Evolutionary conservation across 2,329 filamentous ascomycete genomes (phyloP), one percentile per base, ranked within the genome.

Genomic region (Sporothrix sp.): DNA sequence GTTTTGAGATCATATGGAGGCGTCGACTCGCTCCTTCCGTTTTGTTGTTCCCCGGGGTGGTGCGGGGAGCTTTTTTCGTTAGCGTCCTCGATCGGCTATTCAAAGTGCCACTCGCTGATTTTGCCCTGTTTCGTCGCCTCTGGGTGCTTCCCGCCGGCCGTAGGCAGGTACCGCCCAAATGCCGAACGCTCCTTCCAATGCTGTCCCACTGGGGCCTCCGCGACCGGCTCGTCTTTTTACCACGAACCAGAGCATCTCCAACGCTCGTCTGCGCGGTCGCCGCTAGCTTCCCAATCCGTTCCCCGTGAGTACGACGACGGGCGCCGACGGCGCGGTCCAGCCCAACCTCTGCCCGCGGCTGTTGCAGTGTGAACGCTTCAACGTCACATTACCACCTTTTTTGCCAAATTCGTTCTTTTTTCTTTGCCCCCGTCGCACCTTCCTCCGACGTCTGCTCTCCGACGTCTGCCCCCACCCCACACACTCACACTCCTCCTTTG

Each of bases 221-320:
- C 21, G 16, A 51, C 42, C 50, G 50, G 50, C 37, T 44, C 44
- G 37, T 48, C 44, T 43, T 52, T 48, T 48, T 48, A 38, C 50
- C 49, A 51, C 49, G 49, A 47, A 51, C 49, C 49, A 51, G n/a
- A 28, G n/a, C n/a, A n/a, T n/a, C n/a, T n/a, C n/a, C n/a, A n/a
- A 28, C 11, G 23, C 33, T 30, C 43, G 18, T 4, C 3, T 10
- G 14, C 7, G 8, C 6, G n/a, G n/a, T 32, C 7, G 28, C 28
- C 42, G 28, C 33, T 44, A 23, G 42, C 42, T n/a, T n/a, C n/a
- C n/a, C n/a, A n/a, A n/a, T 44, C 42, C 28, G 32, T 44, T 13
- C 28, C 7, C 16, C 32, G 32, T 11, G 16, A 36, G 42, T 32
- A 32, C 42, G 23, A 23, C 18, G 33, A 7, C 27, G 11, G 23